These are phyloP conservation scores for Thalassiosira livingstoniorum DNA, from an alignment of 352 stramenopile species.

Conservation along the genomic window DNA sequence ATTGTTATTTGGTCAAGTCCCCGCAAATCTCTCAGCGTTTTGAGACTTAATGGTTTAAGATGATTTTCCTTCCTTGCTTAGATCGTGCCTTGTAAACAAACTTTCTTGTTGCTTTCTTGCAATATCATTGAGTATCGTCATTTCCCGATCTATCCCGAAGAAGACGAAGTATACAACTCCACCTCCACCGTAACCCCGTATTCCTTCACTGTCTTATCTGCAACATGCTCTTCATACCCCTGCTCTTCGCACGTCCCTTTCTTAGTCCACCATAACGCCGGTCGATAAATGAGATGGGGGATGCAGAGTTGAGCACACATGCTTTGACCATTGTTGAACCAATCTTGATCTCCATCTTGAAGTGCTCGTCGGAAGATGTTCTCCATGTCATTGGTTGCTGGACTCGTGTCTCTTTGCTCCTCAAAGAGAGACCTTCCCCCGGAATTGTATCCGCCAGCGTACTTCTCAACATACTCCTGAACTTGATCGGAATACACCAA, in stretches of 20 bases:
- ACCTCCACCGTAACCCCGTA: conserved; percentile 41
- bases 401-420: too few relatives aligned
- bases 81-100: too few relatives aligned
- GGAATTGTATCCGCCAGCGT: not conserved
- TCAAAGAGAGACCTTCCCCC: not conserved
- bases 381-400: too few relatives aligned
- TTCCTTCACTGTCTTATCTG: conserved; percentile 62
- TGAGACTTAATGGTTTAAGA: too few relatives aligned
- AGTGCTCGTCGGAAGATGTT: too few relatives aligned
- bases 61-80: too few relatives aligned
- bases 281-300: conserved; percentile 47
- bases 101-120: too few relatives aligned
- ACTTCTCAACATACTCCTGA: conserved; percentile 24
- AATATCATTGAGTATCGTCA: too few relatives aligned
- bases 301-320: conserved; percentile 64
- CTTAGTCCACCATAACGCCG: conserved; percentile 15
- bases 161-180: conserved; percentile 26
- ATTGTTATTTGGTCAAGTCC: too few relatives aligned
- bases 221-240: conserved; percentile 51
- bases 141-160: too few relatives aligned
- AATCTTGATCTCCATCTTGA: conserved; percentile 15
- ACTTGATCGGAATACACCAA: conserved; percentile 51
- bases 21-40: too few relatives aligned
- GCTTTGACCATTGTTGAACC: conserved; percentile 2
- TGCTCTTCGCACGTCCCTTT: conserved; percentile 55